Percentiles rank a stretch among this genome's conserved stretches.
These are phyloP conservation scores for Solidago caesia DNA, from an alignment of 129 eudicot species.

Conservation along the genomic window DNA sequence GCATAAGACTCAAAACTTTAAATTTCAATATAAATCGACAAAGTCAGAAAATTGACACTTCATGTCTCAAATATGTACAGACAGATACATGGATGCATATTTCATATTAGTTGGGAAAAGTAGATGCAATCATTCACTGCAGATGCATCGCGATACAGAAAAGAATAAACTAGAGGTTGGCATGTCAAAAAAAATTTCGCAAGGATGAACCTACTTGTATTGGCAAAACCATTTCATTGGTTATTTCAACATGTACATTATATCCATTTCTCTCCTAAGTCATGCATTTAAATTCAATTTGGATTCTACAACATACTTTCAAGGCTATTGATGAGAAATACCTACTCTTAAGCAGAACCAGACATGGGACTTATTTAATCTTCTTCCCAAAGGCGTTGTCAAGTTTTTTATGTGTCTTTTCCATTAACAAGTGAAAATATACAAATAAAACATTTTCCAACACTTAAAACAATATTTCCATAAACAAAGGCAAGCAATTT, in stretches of 20 bases:
- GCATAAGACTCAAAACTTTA: no score
- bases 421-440: conserved; percentile 11
- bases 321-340: not conserved
- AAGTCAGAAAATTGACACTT: no score
- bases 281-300: not conserved
- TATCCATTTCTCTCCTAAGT: conserved; percentile 2
- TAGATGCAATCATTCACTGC: no score
- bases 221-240: not conserved
- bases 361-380: not conserved
- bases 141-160: no score
- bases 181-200: not conserved
- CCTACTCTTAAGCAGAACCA: not conserved
- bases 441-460: conserved; percentile 2
- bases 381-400: not conserved
- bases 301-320: conserved; percentile 1
- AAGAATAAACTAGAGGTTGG: no score
- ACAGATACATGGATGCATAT: no score
- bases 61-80: no score
- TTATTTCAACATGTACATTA: not conserved
- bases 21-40: no score
- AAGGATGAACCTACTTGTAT: conserved; percentile 15
- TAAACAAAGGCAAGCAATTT: conserved; percentile 25
- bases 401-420: not conserved
- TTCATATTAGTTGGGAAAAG: no score
- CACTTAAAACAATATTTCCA: not conserved